Base-by-base conservation (phyloP, 805 yeast genomes). In the Metschnikowia chrysomelidarum region DNA sequence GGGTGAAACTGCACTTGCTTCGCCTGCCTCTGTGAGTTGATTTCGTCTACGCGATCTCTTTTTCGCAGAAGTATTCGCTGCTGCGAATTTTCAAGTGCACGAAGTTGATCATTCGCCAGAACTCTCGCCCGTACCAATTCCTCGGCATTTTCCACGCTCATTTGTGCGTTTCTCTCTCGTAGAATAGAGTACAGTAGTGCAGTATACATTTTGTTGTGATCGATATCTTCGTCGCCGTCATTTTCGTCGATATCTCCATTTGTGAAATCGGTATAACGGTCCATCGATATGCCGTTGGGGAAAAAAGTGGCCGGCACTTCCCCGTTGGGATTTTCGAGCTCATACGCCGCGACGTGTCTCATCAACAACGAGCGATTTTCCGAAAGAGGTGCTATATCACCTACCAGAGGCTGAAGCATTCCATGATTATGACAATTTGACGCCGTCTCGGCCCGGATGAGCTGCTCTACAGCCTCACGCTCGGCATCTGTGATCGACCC, bases 1-100 rank as follows among this genome's bases (percentile, higher is more conserved):
- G 78, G 75, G 43, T 62, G 59, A 34, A 61, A 68, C 12, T 69
- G 64, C 4, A 47, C 19, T 53, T 78, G 80, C 30, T 66, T 49
- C 20, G 51, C 53, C 43, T 70, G 64, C 16, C 87, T 54, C 16
- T 57, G 57, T 9, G 33, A 42, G 29, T 71, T 65, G 11, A 76
- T 36, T 4, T 69, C 74, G 5, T 71, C 72, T 7, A 75, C 57
- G 28, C 54, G 59, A 32, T 54, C 56, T 27, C 73, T 51, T 46
- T 78, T 76, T 30, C 55, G 56, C 2, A 47, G 39, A 2, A 70
- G 45, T 17, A 56, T 56, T 1, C 27, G 22, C 9, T 32, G 18
- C 20, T 53, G 49, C 1, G 37, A 27, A n/a, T 32, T 38, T 16
- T 67, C 38, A 11, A 54, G 24, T 9, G 46, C 55, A 10, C 57